Evolutionary conservation across 345 rosid genomes (phyloP), one percentile per base, ranked within the genome.

Genomic region (Arabidopsis arenosa): DNA sequence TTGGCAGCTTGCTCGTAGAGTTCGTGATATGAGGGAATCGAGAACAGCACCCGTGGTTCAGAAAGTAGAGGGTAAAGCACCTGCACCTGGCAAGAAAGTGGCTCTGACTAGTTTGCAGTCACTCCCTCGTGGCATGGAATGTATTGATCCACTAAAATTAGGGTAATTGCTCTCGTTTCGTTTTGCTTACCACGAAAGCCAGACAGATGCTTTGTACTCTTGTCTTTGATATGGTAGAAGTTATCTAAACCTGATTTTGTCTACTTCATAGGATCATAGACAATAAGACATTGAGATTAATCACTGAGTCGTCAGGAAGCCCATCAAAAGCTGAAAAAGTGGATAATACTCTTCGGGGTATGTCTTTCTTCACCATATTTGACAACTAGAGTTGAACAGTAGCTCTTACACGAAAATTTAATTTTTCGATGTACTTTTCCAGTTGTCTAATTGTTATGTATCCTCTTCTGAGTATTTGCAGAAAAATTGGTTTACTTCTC

Each of bases 61-160:
- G 69, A 95, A 90, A 77, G 80, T 75, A 69, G 99, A 90, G 66
- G 74, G 75, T 67, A 88, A 84, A 68, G 87, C 84, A 47, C 59
- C 98, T 3, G 84, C 75, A 45, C 15, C 78, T 26, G 84, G 79
- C 55, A 77, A 77, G 66, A 80, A 74, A 66, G 73, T n/a, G 68
- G 91, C 76, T 67, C 88, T 92, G 12, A 89, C 79, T 62, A 86
- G 32, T 83, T 79, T 90, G 80, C 92, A 86, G 76, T 92, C 99
- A 9, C 65, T 95, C 28, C 97, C 97, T 80, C 97, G 96, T 52
- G 97, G 99, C 63, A 86, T 90, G 96, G 99, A 95, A 76, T 95
- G 96, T 54, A 80, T 95, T 76, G 99, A 95, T 82, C 99, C 99
- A 12, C 84, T 95, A 8, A 97, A 97, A 59, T 48, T 90, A 73